Evolutionary conservation across 2,329 filamentous ascomycete species (phyloP), one percentile per base, ranked within the genome.

Genomic region (Neospermospora avenae): DNA sequence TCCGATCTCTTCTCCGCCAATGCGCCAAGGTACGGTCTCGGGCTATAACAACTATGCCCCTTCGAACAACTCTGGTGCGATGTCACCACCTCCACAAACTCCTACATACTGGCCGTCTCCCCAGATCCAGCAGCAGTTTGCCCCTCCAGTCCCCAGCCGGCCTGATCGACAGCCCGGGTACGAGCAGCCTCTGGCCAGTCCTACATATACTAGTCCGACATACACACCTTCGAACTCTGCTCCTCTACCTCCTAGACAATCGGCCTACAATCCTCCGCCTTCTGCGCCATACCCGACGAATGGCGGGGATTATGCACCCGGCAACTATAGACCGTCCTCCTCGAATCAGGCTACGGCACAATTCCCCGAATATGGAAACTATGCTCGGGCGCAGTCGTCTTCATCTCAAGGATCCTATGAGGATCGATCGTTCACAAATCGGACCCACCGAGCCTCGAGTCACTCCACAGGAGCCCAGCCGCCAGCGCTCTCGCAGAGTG

Each of bases 21-120:
- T 85, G 60, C 84, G 84, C 1, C 86, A 84, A 31, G 41, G 55
- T 25, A 68, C 16, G 81, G 85, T 71, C 79, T 84, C 58, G 80
- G 84, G 44, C 73, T 86, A 49, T 81, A 84, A 75, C 80, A 48
- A 83, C 78, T 46, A 75, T 77, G 64, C 78, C 79, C 10, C 74
- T 18, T 60, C 62, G 16, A 68, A 68, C 52, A 67, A 63, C 51
- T 61, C 65, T 44, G 42, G 58, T 52, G 55, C 64, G 76, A 49
- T 78, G 39, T 72, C 74, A 3, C 78, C 81, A 59, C 75, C 78
- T 44, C 71, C 71, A 2, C 73, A 74, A 39, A 80, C 78, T 72
- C 70, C 75, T 2, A 35, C 60, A 14, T 67, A 67, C 52, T 71
- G 67, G 64, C 58, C 53, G 18, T 58, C 31, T 7, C 53, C 63